A percentile compares a stretch with the other conserved stretches of the same genome.
Evolutionary conservation across 352 stramenopile species (phyloP).

Genomic region (Phytophthora meadii): DNA sequence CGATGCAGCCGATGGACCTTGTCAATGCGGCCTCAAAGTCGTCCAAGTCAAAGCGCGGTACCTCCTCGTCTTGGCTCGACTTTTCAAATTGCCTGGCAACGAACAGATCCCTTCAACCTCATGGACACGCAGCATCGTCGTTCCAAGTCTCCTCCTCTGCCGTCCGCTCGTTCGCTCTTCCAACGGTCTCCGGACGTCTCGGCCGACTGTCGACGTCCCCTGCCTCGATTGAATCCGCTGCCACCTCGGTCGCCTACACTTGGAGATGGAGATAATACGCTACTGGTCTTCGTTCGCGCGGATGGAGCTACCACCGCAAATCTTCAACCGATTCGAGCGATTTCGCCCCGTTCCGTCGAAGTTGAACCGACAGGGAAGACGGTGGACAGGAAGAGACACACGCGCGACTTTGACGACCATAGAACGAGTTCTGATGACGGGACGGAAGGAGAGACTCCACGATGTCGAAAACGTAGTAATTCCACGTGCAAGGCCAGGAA

Average conservation of each 20-base stretch:
- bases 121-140: slow-evolving; percentile 10
- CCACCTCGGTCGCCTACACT: slow-evolving; percentile 12
- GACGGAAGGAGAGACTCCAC: slow-evolving; percentile 13
- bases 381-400: slow-evolving; percentile 11
- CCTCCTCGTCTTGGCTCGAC: slow-evolving; percentile 10
- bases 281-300: slow-evolving; percentile 29
- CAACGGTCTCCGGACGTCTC: slow-evolving; percentile 18
- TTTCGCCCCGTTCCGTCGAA: slow-evolving; percentile 23
- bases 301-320: neutral
- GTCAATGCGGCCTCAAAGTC: slow-evolving; percentile 12
- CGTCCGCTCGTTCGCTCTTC: slow-evolving; percentile 27
- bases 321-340: neutral
- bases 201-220: slow-evolving; percentile 15
- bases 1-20: slow-evolving; percentile 19
- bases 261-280: slow-evolving; percentile 13
- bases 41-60: neutral
- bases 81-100: slow-evolving; percentile 24
- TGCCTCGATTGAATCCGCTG: slow-evolving; percentile 26
- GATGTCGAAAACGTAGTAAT: slow-evolving; percentile 34
- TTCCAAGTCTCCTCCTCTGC: slow-evolving; percentile 21
- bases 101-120: neutral
- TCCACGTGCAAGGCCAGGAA: slow-evolving; percentile 37
- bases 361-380: slow-evolving; percentile 1
- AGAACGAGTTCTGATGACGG: slow-evolving; percentile 24
- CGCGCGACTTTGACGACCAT: slow-evolving; percentile 19